These are phyloP conservation scores for Lepidopterella palustris DNA, from an alignment of 495 filamentous ascomycete genomes.

Conservation along the genomic window DNA sequence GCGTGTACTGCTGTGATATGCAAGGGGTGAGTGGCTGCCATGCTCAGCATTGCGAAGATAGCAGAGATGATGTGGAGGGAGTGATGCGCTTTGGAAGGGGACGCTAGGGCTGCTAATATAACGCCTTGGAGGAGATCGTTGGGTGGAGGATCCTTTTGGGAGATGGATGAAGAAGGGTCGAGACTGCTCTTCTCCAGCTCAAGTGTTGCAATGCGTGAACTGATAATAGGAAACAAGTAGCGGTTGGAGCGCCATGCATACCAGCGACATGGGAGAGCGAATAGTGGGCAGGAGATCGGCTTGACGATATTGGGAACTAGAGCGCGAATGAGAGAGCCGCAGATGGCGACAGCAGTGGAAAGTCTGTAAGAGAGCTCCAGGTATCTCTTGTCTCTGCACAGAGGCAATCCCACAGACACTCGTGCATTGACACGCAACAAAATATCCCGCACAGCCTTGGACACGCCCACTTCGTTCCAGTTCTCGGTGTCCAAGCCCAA, in stretches of 20 bases:
- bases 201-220: background rate
- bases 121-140: background rate
- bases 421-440: slow-evolving; percentile 39
- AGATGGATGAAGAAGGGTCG: background rate
- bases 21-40: slow-evolving; percentile 20
- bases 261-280: slow-evolving; percentile 7
- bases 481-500: slow-evolving; percentile 30
- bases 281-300: background rate
- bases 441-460: slow-evolving; percentile 25
- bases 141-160: background rate
- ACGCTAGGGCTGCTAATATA: background rate
- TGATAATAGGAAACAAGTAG: slow-evolving; percentile 6
- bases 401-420: slow-evolving; percentile 17
- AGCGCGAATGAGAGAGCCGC: background rate
- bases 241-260: background rate
- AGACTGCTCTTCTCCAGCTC: background rate
- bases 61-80: background rate
- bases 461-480: slow-evolving; percentile 39
- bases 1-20: slow-evolving; percentile 16
- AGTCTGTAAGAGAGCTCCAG: background rate
- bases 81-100: background rate
- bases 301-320: background rate
- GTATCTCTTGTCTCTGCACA: slow-evolving; percentile 19
- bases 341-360: slow-evolving; percentile 1
- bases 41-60: slow-evolving; percentile 8